A percentile compares a stretch with the other conserved stretches of the same genome.
Conservation (phyloP, 345 rosid genomes). For the Xanthoceras sorbifolium region DNA sequence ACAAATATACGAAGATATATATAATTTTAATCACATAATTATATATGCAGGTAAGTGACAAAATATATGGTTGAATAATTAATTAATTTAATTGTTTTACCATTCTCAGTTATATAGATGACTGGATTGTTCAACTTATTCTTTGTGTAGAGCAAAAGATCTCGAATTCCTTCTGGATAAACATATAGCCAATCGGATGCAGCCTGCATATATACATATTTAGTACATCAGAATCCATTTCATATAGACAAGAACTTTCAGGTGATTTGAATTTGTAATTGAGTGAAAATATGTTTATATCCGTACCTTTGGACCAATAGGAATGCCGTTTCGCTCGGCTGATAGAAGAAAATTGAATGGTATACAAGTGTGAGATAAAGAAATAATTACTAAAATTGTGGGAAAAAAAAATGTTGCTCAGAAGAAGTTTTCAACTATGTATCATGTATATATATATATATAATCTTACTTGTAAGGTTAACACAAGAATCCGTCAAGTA, state of each 20-base stretch:
- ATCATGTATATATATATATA: background rate
- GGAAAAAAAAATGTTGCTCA: background rate
- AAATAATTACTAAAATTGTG: background rate
- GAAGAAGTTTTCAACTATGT: background rate
- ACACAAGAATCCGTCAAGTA: slow-evolving; percentile 20
- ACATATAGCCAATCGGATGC: slow-evolving; percentile 42
- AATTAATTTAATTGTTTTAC: slow-evolving; percentile 1
- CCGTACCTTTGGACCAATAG: slow-evolving; percentile 45
- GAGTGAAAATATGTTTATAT: background rate
- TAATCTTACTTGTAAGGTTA: slow-evolving; percentile 18
- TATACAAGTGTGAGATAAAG: background rate
- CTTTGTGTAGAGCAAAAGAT: slow-evolving; percentile 35
- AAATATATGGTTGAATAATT: background rate
- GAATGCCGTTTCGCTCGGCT: slow-evolving; percentile 45
- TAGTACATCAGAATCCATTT: no score
- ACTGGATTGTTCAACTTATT: slow-evolving; percentile 29
- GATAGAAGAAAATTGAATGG: background rate
- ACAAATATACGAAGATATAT: background rate
- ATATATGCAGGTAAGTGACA: background rate
- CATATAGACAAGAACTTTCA: background rate
- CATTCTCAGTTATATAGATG: slow-evolving; percentile 40
- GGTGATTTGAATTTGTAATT: no score
- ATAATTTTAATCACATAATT: no score
- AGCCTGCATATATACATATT: slow-evolving; percentile 20
- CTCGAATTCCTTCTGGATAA: slow-evolving; percentile 32